phyloP scores from a whole-genome alignment of 257 asterid species.

The Solanum clarkiae region DNA sequence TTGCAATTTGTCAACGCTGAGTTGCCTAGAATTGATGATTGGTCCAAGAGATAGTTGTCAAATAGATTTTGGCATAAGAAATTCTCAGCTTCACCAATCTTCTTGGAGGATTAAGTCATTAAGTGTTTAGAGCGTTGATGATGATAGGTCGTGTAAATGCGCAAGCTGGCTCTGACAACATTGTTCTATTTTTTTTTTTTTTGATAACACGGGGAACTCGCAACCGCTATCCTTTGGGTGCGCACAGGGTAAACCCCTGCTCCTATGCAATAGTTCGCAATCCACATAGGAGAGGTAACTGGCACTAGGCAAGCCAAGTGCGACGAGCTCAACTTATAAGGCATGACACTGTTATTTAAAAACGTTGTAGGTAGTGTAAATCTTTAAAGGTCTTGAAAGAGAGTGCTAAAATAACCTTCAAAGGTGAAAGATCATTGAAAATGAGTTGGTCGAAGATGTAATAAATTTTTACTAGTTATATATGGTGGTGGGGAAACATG shows the following conservation, averaged over 20 bases:
- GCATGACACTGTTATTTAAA: neutral
- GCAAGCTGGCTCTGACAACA: neutral
- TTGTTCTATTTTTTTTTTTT: too few species aligned
- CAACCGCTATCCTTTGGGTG: too few species aligned
- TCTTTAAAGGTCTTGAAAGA: neutral
- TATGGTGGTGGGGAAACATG: neutral
- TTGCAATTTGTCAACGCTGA: neutral
- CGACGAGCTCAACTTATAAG: too few species aligned
- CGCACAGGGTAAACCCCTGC: too few species aligned
- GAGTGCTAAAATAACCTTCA: neutral
- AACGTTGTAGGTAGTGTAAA: neutral
- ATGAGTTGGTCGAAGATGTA: neutral
- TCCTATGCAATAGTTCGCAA: too few species aligned
- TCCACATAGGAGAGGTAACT: too few species aligned
- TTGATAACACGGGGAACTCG: too few species aligned
- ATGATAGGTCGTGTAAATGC: neutral
- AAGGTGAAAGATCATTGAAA: neutral
- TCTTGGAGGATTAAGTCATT: neutral
- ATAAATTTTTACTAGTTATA: neutral
- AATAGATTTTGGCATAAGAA: neutral
- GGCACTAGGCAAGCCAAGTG: too few species aligned
- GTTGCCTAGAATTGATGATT: neutral
- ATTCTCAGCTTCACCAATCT: neutral
- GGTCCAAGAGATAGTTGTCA: neutral
- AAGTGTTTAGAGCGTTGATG: neutral